Percentiles rank a stretch among this genome's conserved stretches.
These are phyloP conservation scores for Neophaeococcomyces aloes DNA, from an alignment of 2,329 filamentous ascomycete genomes.

Conservation along the genomic window DNA sequence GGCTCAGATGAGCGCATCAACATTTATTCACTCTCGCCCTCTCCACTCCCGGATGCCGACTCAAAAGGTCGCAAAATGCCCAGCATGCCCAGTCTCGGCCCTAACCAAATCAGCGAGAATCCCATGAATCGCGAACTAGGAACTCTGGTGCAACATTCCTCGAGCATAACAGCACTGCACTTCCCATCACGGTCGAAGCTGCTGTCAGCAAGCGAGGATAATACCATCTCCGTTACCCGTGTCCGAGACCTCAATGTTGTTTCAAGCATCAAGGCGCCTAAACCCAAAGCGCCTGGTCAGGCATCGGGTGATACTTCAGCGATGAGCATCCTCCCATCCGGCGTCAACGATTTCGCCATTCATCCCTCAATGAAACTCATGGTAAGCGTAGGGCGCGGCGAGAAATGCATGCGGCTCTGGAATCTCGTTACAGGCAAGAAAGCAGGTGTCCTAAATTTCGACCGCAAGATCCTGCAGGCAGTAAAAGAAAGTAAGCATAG, in stretches of 20 bases:
- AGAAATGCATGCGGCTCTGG: constrained; percentile 88
- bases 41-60: constrained; percentile 48
- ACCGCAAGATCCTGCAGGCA: constrained; percentile 58
- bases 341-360: constrained; percentile 88
- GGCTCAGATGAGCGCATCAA: constrained; percentile 92
- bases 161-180: constrained; percentile 64
- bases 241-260: constrained; percentile 84
- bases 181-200: constrained; percentile 85
- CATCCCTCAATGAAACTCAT: constrained; percentile 96
- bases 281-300: constrained; percentile 66
- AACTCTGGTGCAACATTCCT: constrained; percentile 73
- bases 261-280: constrained; percentile 78
- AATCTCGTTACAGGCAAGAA: constrained; percentile 95
- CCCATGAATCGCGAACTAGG: constrained; percentile 80
- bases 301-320: constrained; percentile 85
- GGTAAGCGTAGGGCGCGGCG: constrained; percentile 81
- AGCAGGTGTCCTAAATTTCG: constrained; percentile 82
- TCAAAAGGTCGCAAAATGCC: constrained; percentile 35
- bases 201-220: constrained; percentile 80
- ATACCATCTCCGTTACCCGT: constrained; percentile 75
- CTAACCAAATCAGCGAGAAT: constrained; percentile 70
- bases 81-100: constrained; percentile 56
- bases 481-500: constrained; percentile 67
- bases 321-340: constrained; percentile 68
- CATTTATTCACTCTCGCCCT: constrained; percentile 75